Evolutionary conservation across 1,139 yeast species (phyloP).

Genomic region (Pichia sp.): DNA sequence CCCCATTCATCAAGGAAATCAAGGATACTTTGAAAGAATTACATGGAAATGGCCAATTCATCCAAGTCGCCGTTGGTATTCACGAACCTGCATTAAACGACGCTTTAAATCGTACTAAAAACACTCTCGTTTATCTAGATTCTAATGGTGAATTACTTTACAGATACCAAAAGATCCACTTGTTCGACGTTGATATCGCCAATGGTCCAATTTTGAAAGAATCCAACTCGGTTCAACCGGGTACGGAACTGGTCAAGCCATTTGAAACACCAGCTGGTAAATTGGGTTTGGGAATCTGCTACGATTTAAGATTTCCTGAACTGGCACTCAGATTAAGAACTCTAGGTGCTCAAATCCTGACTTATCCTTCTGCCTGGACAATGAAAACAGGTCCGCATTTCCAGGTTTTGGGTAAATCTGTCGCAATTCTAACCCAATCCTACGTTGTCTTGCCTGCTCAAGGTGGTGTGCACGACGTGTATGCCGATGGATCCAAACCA

Average conservation of each 20-base stretch:
- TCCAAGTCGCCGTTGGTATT: constrained; percentile 67
- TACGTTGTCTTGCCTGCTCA: constrained; percentile 93
- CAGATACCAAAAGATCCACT: constrained; percentile 79
- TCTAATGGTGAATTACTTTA: constrained; percentile 61
- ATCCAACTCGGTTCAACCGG: constrained; percentile 81
- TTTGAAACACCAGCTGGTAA: constrained; percentile 60
- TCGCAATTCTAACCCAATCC: constrained; percentile 88
- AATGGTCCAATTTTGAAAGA: constrained; percentile 75
- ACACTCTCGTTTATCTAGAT: constrained; percentile 71
- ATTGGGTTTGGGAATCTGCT: constrained; percentile 69
- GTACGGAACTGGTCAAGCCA: constrained; percentile 53
- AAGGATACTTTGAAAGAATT: constrained; percentile 44
- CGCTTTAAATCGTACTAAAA: constrained; percentile 47
- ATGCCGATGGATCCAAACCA: constrained; percentile 35
- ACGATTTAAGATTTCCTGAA: constrained; percentile 90
- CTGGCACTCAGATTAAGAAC: constrained; percentile 61
- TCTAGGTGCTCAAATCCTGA: constrained; percentile 72
- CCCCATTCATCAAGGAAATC: constrained; percentile 52
- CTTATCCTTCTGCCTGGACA: constrained; percentile 93
- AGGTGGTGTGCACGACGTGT: constrained; percentile 60
- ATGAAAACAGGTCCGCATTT: constrained; percentile 94
- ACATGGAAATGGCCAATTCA: constrained; percentile 34
- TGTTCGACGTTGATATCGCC: constrained; percentile 84
- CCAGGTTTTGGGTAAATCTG: constrained; percentile 71
- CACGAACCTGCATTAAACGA: constrained; percentile 60